Conservation (phyloP, 163 green algal species). For the Chloromonas sp. region DNA sequence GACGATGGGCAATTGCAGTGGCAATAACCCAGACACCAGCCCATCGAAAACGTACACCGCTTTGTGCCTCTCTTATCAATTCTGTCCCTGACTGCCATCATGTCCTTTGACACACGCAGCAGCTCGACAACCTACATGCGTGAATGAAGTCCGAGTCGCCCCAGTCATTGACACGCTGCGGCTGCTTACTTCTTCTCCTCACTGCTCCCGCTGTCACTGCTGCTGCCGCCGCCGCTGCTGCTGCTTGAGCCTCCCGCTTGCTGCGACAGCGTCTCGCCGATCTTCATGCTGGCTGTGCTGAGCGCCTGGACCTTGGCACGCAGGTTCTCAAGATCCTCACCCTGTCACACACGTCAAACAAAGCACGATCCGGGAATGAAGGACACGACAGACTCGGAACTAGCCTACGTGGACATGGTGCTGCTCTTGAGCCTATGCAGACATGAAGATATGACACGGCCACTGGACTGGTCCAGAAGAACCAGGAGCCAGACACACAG, state of each 20-base stretch:
- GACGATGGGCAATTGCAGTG: no score
- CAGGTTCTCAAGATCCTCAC: slow-evolving; percentile 60
- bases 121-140: not conserved
- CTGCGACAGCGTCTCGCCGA: slow-evolving; percentile 75
- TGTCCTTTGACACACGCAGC: not conserved
- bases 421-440: no score
- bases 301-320: slow-evolving; percentile 70
- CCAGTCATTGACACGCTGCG: not conserved
- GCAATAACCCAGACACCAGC: no score
- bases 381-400: no score
- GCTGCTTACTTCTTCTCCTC: not conserved
- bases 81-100: no score
- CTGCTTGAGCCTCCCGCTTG: slow-evolving; percentile 29
- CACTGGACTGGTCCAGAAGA: no score
- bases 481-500: no score
- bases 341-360: slow-evolving; percentile 15
- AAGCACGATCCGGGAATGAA: no score
- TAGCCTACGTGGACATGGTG: no score
- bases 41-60: no score
- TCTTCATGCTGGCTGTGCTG: slow-evolving; percentile 88
- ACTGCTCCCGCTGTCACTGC: slow-evolving; percentile 9
- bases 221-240: slow-evolving; percentile 12
- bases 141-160: not conserved
- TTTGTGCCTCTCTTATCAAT: no score
- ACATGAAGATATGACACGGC: no score